phyloP scores from a whole-genome alignment of 441 rosid genomes.

The Erodium moschatum region DNA sequence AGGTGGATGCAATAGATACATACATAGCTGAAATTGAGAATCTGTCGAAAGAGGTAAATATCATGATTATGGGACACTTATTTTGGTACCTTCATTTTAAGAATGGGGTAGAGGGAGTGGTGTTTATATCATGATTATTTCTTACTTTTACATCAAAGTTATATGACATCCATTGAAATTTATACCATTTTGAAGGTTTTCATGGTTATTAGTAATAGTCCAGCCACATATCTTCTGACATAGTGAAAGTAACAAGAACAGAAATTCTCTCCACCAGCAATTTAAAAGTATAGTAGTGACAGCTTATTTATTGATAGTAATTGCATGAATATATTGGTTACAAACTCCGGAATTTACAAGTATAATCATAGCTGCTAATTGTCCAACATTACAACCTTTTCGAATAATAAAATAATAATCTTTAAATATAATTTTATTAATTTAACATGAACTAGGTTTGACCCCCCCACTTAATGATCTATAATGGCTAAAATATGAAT shows the following conservation, averaged over 20 bases:
- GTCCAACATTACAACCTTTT: neutral
- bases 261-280: neutral
- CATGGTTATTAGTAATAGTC: too few species aligned
- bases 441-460: neutral
- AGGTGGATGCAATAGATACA: conserved; percentile 69
- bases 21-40: conserved; percentile 52
- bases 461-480: neutral
- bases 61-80: too few species aligned
- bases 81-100: too few species aligned
- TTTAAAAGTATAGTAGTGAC: neutral
- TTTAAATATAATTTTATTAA: neutral
- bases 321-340: neutral
- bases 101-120: too few species aligned
- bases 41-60: conserved; percentile 52
- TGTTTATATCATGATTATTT: too few species aligned
- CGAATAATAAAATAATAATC: neutral
- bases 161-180: too few species aligned
- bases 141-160: too few species aligned
- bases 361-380: neutral
- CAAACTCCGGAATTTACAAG: neutral
- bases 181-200: too few species aligned
- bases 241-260: too few species aligned
- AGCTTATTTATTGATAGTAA: neutral
- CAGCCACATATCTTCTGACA: too few species aligned
- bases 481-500: neutral